A percentile compares a stretch with the other conserved stretches of the same genome.
These are phyloP conservation scores for Aspergillus hiratsukae DNA, from an alignment of 2,329 filamentous ascomycete genomes.

Conservation along the genomic window DNA sequence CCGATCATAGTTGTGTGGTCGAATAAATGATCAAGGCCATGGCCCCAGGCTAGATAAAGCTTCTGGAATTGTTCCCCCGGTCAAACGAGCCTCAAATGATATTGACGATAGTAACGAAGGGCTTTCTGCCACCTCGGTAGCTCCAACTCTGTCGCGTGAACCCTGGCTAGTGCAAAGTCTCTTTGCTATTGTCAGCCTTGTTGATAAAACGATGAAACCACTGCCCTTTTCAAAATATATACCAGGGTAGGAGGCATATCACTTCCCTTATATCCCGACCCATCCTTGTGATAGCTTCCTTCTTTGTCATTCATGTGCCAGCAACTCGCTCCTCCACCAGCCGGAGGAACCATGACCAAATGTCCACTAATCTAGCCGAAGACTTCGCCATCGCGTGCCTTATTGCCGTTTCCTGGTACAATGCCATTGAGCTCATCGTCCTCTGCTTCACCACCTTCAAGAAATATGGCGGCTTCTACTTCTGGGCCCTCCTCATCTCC, in stretches of 20 bases:
- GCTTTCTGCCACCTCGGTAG: background rate
- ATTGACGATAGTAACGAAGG: no score
- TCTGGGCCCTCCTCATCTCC: constrained; percentile 46
- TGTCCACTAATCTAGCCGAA: background rate
- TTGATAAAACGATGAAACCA: background rate
- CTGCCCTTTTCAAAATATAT: no score
- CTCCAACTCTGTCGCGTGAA: background rate
- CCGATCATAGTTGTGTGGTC: no score
- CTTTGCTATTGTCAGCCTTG: background rate
- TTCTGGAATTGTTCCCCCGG: background rate
- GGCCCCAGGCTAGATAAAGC: no score
- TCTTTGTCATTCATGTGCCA: background rate
- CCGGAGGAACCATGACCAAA: background rate
- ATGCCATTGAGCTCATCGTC: constrained; percentile 42
- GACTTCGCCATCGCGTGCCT: constrained; percentile 23
- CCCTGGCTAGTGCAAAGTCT: background rate
- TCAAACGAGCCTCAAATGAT: background rate
- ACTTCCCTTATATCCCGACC: background rate
- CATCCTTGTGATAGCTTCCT: background rate
- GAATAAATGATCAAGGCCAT: no score
- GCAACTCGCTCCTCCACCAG: background rate
- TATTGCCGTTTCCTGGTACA: constrained; percentile 27
- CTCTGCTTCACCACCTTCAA: constrained; percentile 48
- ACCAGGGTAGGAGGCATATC: background rate
- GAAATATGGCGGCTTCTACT: constrained; percentile 45